These are phyloP conservation scores for Saksenaea oblongispora DNA, from an alignment of 371 early-diverging fungal genomes.

Conservation along the genomic window DNA sequence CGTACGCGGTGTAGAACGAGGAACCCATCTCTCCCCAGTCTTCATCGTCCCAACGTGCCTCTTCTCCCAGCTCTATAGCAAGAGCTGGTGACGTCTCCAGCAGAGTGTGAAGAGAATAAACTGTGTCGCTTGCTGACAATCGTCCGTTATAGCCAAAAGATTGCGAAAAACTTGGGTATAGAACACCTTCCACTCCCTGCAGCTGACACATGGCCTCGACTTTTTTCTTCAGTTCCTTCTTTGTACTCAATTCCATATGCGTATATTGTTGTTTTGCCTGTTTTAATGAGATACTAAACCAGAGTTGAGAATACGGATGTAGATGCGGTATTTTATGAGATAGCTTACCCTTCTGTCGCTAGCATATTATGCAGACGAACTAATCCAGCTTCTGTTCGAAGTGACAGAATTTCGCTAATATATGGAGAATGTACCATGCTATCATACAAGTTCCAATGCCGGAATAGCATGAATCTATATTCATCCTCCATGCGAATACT, in stretches of 20 bases:
- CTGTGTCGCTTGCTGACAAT: constrained; percentile 82
- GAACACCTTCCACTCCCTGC: constrained; percentile 77
- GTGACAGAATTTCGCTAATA: constrained; percentile 80
- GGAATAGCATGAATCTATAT: constrained; percentile 80
- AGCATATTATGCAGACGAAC: constrained; percentile 75
- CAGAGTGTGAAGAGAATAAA: constrained; percentile 76
- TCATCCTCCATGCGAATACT: constrained; percentile 61
- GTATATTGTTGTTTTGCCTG: constrained; percentile 73
- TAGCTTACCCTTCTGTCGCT: constrained; percentile 82
- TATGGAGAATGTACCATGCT: constrained; percentile 87
- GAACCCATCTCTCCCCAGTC: constrained; percentile 29
- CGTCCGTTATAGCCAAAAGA: constrained; percentile 75
- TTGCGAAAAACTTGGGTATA: constrained; percentile 81
- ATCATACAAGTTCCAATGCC: constrained; percentile 91
- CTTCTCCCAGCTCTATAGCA: constrained; percentile 43
- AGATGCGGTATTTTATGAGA: neutral
- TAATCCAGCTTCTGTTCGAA: constrained; percentile 85
- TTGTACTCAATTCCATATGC: constrained; percentile 82
- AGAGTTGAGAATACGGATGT: no score
- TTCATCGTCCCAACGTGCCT: constrained; percentile 33
- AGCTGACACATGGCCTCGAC: constrained; percentile 73
- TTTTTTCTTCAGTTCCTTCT: constrained; percentile 61
- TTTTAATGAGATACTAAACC: constrained; percentile 62
- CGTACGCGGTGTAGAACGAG: constrained; percentile 81
- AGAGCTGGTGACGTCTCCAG: constrained; percentile 64